A percentile compares a stretch with the other conserved stretches of the same genome.
phyloP scores from a whole-genome alignment of 2,329 filamentous ascomycete genomes.

The Colletotrichum australisinense region DNA sequence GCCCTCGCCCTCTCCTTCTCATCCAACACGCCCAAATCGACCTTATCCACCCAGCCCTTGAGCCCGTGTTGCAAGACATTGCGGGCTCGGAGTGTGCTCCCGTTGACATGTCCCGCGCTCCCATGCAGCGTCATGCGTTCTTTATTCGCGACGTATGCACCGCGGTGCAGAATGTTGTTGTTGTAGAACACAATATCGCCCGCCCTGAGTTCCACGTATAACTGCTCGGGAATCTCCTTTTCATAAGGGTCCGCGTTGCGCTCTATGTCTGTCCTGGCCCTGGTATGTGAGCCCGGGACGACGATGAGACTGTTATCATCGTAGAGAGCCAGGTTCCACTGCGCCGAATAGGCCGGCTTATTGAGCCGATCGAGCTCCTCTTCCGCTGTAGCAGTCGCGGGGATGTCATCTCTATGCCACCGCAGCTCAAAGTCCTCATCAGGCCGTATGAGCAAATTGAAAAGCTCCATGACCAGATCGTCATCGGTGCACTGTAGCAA shows the following conservation, averaged over 20 bases:
- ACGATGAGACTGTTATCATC: constrained; percentile 80
- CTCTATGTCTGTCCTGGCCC: constrained; percentile 78
- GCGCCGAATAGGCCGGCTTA: constrained; percentile 77
- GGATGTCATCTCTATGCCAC: constrained; percentile 90
- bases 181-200: constrained; percentile 91
- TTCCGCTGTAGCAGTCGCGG: constrained; percentile 70
- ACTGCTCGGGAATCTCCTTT: constrained; percentile 68
- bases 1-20: constrained; percentile 61
- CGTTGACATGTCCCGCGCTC: constrained; percentile 71
- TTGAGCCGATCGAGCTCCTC: constrained; percentile 74
- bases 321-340: constrained; percentile 89
- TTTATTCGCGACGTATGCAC: constrained; percentile 68
- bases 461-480: constrained; percentile 85
- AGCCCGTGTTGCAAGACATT: constrained; percentile 83
- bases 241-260: constrained; percentile 75
- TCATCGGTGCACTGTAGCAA: constrained; percentile 69
- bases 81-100: constrained; percentile 68
- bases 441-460: constrained; percentile 85
- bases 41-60: constrained; percentile 71
- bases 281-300: constrained; percentile 79
- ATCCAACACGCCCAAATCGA: constrained; percentile 63
- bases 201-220: constrained; percentile 73
- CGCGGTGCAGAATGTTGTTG: constrained; percentile 86
- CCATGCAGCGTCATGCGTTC: constrained; percentile 80
- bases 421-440: constrained; percentile 77